A percentile compares a stretch with the other conserved stretches of the same genome.
phyloP scores from a whole-genome alignment of 352 stramenopile genomes.

The Phytopythium cucurbitacearum region DNA sequence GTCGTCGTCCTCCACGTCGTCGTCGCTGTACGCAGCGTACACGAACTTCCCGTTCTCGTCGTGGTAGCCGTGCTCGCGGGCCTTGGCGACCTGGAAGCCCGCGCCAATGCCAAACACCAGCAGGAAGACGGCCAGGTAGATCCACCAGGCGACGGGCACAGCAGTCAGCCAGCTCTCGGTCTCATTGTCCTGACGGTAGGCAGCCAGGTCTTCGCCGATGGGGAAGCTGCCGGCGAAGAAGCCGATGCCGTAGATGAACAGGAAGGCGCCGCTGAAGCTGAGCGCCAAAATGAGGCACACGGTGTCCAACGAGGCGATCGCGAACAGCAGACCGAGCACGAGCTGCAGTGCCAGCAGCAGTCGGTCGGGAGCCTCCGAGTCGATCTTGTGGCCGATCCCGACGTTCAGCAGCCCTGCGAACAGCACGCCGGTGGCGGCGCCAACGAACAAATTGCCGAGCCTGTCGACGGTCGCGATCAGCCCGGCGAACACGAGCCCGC shows the following conservation, averaged over 20 bases:
- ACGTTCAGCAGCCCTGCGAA: conserved; percentile 27
- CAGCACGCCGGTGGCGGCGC: conserved; percentile 26
- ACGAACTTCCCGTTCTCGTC: conserved; percentile 7
- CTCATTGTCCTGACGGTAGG: conserved; percentile 21
- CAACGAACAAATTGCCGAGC: conserved; percentile 23
- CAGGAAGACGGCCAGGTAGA: conserved; percentile 47
- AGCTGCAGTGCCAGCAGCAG: conserved; percentile 20
- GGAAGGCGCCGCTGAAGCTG: conserved; percentile 51
- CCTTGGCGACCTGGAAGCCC: conserved; percentile 31
- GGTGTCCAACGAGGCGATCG: conserved; percentile 21
- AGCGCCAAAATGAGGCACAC: conserved; percentile 39
- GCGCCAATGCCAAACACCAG: conserved; percentile 40
- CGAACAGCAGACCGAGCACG: conserved; percentile 12
- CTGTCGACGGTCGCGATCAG: conserved; percentile 24
- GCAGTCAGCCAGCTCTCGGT: conserved; percentile 28
- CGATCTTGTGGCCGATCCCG: conserved; percentile 25
- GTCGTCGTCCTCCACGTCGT: conserved; percentile 3
- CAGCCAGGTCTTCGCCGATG: conserved; percentile 40
- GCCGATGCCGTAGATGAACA: conserved; percentile 50
- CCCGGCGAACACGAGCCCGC: conserved; percentile 18
- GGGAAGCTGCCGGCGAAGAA: conserved; percentile 72
- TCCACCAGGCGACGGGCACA: conserved; percentile 57
- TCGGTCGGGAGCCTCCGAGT: conserved; percentile 17
- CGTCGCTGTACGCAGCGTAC: conserved; percentile 7
- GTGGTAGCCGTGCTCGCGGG: conserved; percentile 18